Base-by-base conservation (phyloP, 805 yeast genomes). In the Starmerella bombi region DNA sequence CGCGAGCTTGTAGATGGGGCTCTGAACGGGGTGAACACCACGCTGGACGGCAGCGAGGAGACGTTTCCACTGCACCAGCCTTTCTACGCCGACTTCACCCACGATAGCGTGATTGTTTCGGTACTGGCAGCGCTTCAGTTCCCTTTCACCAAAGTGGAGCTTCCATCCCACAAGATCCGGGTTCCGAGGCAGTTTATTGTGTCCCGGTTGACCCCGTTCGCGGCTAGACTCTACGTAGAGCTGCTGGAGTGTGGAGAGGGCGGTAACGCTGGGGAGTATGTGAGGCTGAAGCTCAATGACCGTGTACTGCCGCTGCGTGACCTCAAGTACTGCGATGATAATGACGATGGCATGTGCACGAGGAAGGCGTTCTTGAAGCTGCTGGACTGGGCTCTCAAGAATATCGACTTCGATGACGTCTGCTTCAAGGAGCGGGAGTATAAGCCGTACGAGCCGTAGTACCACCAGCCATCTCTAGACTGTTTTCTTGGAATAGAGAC, bases 61-160 rank as follows among this genome's bases (percentile, higher is more conserved):
- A 51, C 56, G 9, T 63, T 65, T 54, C 70, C 70, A 17, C 47
- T 59, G 19, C 67, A 63, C 44, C 71, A 58, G 54, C 68, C 70
- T 41, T 63, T 80, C 35, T 77, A 77, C 66, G 65, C 80, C 49
- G 78, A 75, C 49, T 77, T 81, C 63, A 67, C 82, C 14, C 93
- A 83, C 54, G 93, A 83, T 56, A 70, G 78, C 29, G 79, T 77
- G 46, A 59, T 81, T 32, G 64, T 74, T 46, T 63, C 76, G 32
- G 75, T 69, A 50, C 61, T 77, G 50, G 63, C 81, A 22, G 80
- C 88, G 2, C 59, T 80, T 36, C 85, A 83, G 6, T 56, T 80
- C 35, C 52, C 54, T 31, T 52, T 58, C 45, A 49, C 47, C 45
- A 68, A 42, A 62, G 64, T 46, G 3, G 62, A 64, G 31, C 63